A percentile compares a stretch with the other conserved stretches of the same genome.
Evolutionary conservation across 2,329 filamentous ascomycete genomes (phyloP).

Genomic region (Phoma sp.): DNA sequence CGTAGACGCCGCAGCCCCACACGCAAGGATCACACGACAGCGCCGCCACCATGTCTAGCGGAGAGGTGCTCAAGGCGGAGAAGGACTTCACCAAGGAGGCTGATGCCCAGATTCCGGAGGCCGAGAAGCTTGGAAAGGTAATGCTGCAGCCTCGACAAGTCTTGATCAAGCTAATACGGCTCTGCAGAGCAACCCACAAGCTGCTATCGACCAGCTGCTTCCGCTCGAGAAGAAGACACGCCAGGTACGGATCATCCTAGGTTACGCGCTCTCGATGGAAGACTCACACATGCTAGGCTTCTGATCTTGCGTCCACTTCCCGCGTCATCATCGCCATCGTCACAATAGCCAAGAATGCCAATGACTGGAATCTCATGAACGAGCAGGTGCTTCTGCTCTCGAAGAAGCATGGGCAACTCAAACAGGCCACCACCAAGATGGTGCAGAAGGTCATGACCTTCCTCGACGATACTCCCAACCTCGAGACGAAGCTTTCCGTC

Average conservation of each 20-base stretch:
- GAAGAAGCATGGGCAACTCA: slow-evolving; percentile 99
- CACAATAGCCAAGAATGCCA: slow-evolving; percentile 89
- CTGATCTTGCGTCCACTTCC: slow-evolving; percentile 94
- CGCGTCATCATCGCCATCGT: slow-evolving; percentile 86
- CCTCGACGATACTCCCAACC: slow-evolving; percentile 80
- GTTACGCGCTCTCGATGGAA: slow-evolving; percentile 13
- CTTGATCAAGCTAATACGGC: slow-evolving; percentile 25
- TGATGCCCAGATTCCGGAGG: slow-evolving; percentile 88
- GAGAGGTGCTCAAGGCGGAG: slow-evolving; percentile 83
- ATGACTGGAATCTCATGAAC: slow-evolving; percentile 93
- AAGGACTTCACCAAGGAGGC: slow-evolving; percentile 99
- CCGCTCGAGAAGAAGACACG: slow-evolving; percentile 94
- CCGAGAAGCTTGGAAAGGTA: slow-evolving; percentile 87
- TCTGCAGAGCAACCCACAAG: slow-evolving; percentile 74
- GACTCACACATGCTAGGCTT: slow-evolving; percentile 66
- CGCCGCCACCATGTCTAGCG: slow-evolving; percentile 73
- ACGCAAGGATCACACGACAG: slow-evolving; percentile 16
- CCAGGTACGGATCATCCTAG: slow-evolving; percentile 66
- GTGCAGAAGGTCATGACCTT: slow-evolving; percentile 95
- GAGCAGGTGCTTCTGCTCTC: slow-evolving; percentile 95
- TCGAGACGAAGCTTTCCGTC: slow-evolving; percentile 87
- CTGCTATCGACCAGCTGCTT: slow-evolving; percentile 91
- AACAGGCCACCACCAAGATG: slow-evolving; percentile 99
- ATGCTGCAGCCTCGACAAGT: slow-evolving; percentile 10
- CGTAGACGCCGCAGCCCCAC: background rate